Evolutionary conservation across 768 basidiomycete genomes (phyloP), one percentile per base, ranked within the genome.

Genomic region (Lactarius evosmus): DNA sequence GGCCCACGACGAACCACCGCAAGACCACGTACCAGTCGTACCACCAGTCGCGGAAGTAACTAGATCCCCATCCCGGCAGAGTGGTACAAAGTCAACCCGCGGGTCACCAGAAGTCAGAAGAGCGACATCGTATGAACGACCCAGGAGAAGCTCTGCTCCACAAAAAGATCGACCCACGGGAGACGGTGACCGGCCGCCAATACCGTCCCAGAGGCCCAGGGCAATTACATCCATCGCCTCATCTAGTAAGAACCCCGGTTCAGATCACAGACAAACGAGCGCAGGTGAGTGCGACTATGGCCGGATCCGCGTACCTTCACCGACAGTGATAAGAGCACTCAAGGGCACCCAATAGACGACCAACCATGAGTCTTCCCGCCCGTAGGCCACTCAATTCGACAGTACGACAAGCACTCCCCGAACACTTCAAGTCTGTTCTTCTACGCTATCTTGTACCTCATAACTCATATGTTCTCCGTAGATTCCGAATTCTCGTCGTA

Each of bases 401-500:
- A 12, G 29, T 64, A 36, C 58, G 44, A 3, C n/a, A 36, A 17
- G 14, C 16, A 14, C 52, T 64, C 55, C 25, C 58, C 14, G 30
- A 60, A 17, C 25, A 58, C 34, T 60, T 46, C 29, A 64, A 53
- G 63, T 60, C 14, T 27, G 44, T 19, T 8, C n/a, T 34, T 30
- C 34, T 16, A 38, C 11, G 25, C 25, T 9, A 12, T 4, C 41
- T 16, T 16, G 12, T 14, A 25, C 25, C 41, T 44, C 29, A 27
- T 27, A 38, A 60, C 22, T 33, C 16, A 40, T 32, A 9, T 49
- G 14, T 30, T 7, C 1, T 50, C 44, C n/a, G 25, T 46, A 64
- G 63, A 38, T 60, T 64, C 46, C 58, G 53, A 33, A 40, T 64
- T 60, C 58, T 64, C 46, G 53, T 59, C n/a, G 36, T 56, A 2